Conservation (phyloP, 495 filamentous ascomycete genomes). For the Lichenothelia convexa region DNA sequence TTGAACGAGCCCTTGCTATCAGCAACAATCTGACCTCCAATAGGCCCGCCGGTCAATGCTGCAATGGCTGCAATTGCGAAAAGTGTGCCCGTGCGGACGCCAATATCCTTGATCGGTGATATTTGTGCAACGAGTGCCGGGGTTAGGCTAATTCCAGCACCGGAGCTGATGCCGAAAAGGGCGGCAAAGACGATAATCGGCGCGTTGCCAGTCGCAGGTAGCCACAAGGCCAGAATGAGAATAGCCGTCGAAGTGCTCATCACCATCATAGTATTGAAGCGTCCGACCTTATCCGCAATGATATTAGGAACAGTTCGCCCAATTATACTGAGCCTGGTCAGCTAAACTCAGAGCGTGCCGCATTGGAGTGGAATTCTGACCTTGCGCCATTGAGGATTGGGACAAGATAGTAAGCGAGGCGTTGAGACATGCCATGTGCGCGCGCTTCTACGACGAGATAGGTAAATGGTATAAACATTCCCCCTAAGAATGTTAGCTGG, state of each 20-base stretch:
- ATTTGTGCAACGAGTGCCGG: constrained; percentile 51
- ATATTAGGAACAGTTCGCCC: constrained; percentile 61
- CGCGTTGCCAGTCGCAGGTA: constrained; percentile 39
- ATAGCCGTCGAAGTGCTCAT: constrained; percentile 41
- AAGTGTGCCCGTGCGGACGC: constrained; percentile 48
- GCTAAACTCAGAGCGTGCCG: too few species aligned
- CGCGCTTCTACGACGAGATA: constrained; percentile 44
- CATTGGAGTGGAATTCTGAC: constrained; percentile 18
- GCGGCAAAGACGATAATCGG: constrained; percentile 47
- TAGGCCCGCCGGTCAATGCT: constrained; percentile 50
- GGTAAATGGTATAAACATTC: constrained; percentile 57
- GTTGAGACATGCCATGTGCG: constrained; percentile 37
- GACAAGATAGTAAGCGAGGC: constrained; percentile 44
- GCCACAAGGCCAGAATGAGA: constrained; percentile 50
- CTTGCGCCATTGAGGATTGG: constrained; percentile 56
- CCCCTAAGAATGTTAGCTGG: too few species aligned
- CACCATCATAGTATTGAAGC: constrained; percentile 54
- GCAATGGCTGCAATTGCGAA: constrained; percentile 47
- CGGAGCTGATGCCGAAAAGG: constrained; percentile 55
- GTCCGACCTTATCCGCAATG: constrained; percentile 51
- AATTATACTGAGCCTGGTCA: constrained; percentile 30
- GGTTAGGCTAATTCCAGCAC: constrained; percentile 48
- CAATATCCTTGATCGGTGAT: constrained; percentile 53
- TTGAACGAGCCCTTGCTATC: constrained; percentile 35
- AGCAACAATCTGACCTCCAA: constrained; percentile 49